phyloP scores from a whole-genome alignment of 371 early-diverging fungal genomes.

The Saksenaea vasiformis region DNA sequence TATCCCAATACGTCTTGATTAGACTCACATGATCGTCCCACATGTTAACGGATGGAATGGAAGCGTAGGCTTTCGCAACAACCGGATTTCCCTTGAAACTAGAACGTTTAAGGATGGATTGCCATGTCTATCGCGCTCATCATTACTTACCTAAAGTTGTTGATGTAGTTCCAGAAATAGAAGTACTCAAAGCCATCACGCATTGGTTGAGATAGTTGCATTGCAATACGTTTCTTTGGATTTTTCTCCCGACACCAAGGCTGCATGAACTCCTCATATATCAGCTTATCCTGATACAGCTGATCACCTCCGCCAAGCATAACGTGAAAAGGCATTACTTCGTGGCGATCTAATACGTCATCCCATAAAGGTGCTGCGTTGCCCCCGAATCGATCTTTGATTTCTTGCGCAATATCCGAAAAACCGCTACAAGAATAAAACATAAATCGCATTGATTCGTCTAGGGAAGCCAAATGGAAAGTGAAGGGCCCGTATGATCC shows the following conservation, averaged over 20 bases:
- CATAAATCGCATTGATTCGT: constrained; percentile 32
- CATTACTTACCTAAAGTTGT: constrained; percentile 55
- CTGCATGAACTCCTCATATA: constrained; percentile 52
- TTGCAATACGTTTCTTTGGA: constrained; percentile 37
- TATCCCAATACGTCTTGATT: neutral
- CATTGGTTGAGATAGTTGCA: constrained; percentile 52
- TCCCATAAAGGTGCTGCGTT: constrained; percentile 69
- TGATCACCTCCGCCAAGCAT: constrained; percentile 87
- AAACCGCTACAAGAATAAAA: constrained; percentile 72
- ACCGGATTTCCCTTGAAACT: constrained; percentile 31
- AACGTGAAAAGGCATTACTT: constrained; percentile 70
- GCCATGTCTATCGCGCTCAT: neutral
- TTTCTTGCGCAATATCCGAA: constrained; percentile 53
- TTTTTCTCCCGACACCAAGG: constrained; percentile 63
- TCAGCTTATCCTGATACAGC: constrained; percentile 71
- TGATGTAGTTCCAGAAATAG: constrained; percentile 74
- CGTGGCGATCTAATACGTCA: constrained; percentile 72
- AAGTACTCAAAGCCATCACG: constrained; percentile 57
- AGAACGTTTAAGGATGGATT: neutral
- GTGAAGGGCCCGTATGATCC: neutral
- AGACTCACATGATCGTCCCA: constrained; percentile 73
- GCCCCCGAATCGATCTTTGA: constrained; percentile 59
- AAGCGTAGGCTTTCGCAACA: constrained; percentile 60
- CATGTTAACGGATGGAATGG: constrained; percentile 73
- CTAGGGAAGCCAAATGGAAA: constrained; percentile 19